A percentile compares a stretch with the other conserved stretches of the same genome.
Conservation (phyloP, 106 monocot genomes). For the Allium cepa region DNA sequence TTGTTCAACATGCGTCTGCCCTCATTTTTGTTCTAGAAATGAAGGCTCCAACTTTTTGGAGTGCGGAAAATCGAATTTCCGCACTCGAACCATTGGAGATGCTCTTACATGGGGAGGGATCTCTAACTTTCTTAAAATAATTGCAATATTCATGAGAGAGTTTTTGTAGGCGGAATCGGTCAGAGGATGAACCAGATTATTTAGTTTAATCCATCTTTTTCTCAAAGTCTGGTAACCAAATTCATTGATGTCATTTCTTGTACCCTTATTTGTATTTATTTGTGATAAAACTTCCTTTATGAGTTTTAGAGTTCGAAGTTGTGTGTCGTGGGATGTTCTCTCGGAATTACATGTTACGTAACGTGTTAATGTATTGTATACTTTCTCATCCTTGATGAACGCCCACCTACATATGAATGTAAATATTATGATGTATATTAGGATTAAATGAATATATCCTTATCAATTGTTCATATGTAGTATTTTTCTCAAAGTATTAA, state of each 20-base stretch:
- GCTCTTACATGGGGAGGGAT: slow-evolving; percentile 64
- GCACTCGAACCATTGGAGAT: too few species aligned
- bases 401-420: slow-evolving; percentile 44
- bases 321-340: slow-evolving; percentile 56
- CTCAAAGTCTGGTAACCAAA: slow-evolving; percentile 40
- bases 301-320: slow-evolving; percentile 50
- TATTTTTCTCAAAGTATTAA: too few species aligned
- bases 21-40: too few species aligned
- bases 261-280: neutral
- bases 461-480: too few species aligned
- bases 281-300: slow-evolving; percentile 45
- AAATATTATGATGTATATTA: neutral
- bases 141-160: slow-evolving; percentile 48
- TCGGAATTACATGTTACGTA: slow-evolving; percentile 32
- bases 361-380: slow-evolving; percentile 18
- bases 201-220: slow-evolving; percentile 46
- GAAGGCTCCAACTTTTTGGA: too few species aligned
- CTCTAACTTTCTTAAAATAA: slow-evolving; percentile 48
- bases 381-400: slow-evolving; percentile 41
- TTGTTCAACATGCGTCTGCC: too few species aligned
- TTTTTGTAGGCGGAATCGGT: slow-evolving; percentile 57
- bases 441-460: too few species aligned
- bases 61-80: too few species aligned
- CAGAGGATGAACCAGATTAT: slow-evolving; percentile 38
- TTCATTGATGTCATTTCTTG: slow-evolving; percentile 44